phyloP scores from a whole-genome alignment of 2,329 filamentous ascomycete genomes.

The Stenocarpella maydis region DNA sequence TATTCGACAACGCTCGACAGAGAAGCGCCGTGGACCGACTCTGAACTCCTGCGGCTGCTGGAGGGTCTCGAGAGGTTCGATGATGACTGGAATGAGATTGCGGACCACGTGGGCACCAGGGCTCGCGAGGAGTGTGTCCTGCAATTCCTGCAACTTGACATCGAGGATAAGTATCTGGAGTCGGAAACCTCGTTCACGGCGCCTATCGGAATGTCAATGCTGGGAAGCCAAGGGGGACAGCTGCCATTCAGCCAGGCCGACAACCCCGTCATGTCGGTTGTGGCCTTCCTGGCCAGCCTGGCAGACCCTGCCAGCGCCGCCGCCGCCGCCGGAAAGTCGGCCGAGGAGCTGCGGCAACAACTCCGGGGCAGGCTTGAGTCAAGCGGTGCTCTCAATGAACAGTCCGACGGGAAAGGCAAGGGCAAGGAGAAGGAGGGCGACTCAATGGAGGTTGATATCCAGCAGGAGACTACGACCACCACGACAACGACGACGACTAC shows the following conservation, averaged over 20 bases:
- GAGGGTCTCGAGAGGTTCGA: constrained; percentile 94
- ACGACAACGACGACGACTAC: constrained; percentile 60
- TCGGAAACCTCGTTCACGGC: constrained; percentile 68
- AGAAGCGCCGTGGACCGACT: constrained; percentile 89
- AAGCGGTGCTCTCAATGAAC: constrained; percentile 47
- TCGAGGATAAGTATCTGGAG: constrained; percentile 96
- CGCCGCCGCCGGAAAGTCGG: constrained; percentile 86
- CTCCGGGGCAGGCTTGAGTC: constrained; percentile 81
- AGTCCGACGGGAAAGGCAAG: constrained; percentile 66
- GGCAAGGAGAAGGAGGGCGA: constrained; percentile 60
- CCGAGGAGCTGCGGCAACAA: constrained; percentile 83
- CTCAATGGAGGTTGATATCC: constrained; percentile 71
- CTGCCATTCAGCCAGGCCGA: constrained; percentile 92
- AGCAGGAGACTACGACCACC: constrained; percentile 55
- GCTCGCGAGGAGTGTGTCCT: constrained; percentile 96
- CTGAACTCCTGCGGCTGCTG: constrained; percentile 86
- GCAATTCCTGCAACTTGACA: constrained; percentile 95
- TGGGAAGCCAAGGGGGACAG: constrained; percentile 78
- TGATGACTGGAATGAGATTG: constrained; percentile 93
- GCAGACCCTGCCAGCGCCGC: constrained; percentile 91
- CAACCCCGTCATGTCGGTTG: constrained; percentile 95
- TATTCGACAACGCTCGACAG: constrained; percentile 82
- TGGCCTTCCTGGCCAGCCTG: constrained; percentile 90
- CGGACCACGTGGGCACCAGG: constrained; percentile 89
- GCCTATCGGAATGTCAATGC: constrained; percentile 67